These are phyloP conservation scores for Hypocrella siamensis DNA, from an alignment of 2,329 filamentous ascomycete species.

Conservation along the genomic window DNA sequence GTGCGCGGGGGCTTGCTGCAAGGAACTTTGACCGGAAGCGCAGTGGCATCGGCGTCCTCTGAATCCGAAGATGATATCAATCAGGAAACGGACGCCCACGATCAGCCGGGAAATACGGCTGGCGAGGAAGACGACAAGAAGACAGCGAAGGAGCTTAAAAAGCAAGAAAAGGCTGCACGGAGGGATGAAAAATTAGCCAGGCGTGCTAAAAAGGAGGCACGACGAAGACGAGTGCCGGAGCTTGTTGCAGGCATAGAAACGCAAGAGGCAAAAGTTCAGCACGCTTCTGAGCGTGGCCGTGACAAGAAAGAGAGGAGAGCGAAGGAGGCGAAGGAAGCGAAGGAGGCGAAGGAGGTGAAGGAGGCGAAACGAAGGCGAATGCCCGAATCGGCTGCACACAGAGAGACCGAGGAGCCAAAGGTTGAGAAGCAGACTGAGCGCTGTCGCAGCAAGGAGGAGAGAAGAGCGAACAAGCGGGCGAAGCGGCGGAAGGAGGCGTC, in stretches of 20 bases:
- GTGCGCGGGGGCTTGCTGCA: constrained; percentile 64
- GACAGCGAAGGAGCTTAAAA: constrained; percentile 3
- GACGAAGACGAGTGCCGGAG: constrained; percentile 3
- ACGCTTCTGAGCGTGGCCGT: constrained; percentile 7
- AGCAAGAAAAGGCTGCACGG: neutral
- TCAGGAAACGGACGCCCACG: too few relatives aligned
- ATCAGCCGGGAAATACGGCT: too few relatives aligned
- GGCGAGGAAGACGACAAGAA: constrained; percentile 1
- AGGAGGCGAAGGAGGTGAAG: neutral
- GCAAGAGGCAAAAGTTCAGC: constrained; percentile 19
- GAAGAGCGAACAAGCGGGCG: too few relatives aligned
- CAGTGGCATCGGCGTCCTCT: too few relatives aligned
- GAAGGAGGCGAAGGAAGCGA: constrained; percentile 15
- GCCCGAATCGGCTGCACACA: too few relatives aligned
- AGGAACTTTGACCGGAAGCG: constrained; percentile 25
- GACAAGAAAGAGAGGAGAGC: constrained; percentile 27
- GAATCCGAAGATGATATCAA: too few relatives aligned
- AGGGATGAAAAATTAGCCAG: constrained; percentile 1
- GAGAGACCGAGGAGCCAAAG: too few relatives aligned
- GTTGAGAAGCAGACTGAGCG: too few relatives aligned
- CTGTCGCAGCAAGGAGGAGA: too few relatives aligned
- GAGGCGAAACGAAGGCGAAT: neutral
- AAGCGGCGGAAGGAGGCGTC: neutral
- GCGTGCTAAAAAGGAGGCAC: constrained; percentile 1
- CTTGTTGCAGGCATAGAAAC: constrained; percentile 10